Percentiles rank a stretch among this genome's conserved stretches.
phyloP scores from a whole-genome alignment of 352 stramenopile genomes.

The Phytophthora boehmeriae region DNA sequence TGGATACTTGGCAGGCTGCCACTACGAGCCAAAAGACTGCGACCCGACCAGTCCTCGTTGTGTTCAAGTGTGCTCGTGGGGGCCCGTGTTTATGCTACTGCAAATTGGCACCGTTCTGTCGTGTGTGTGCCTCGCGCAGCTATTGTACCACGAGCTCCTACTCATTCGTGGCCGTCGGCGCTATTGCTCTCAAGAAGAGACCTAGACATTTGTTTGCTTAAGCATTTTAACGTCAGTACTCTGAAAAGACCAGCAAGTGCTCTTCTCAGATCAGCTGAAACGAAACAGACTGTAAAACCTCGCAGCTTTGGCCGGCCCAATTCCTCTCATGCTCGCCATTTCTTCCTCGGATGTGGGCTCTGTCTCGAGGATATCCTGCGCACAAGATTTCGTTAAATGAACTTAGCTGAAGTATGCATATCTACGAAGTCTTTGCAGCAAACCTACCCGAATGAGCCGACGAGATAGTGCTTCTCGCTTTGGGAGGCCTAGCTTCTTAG shows the following conservation, averaged over 20 bases:
- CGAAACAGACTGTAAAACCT: slow-evolving; percentile 60
- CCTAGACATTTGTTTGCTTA: slow-evolving; percentile 12
- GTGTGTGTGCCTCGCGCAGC: slow-evolving; percentile 64
- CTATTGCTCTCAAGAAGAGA: slow-evolving; percentile 26
- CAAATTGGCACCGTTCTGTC: slow-evolving; percentile 67
- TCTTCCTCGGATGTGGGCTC: slow-evolving; percentile 54
- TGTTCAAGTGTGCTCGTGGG: slow-evolving; percentile 77
- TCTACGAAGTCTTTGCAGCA: not conserved
- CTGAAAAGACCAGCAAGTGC: not conserved
- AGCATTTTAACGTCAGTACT: not conserved
- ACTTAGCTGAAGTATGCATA: not conserved
- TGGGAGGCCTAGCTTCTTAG: slow-evolving; percentile 43
- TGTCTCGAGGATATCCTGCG: slow-evolving; percentile 53
- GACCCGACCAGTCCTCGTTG: slow-evolving; percentile 54
- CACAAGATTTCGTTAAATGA: not conserved
- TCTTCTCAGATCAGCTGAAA: slow-evolving; percentile 20
- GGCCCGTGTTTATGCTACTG: slow-evolving; percentile 71
- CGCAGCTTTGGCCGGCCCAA: slow-evolving; percentile 52
- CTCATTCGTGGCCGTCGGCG: slow-evolving; percentile 45
- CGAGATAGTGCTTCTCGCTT: slow-evolving; percentile 68
- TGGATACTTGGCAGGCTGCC: slow-evolving; percentile 77
- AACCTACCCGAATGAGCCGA: slow-evolving; percentile 46
- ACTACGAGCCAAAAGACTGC: slow-evolving; percentile 65
- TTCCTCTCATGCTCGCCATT: slow-evolving; percentile 66
- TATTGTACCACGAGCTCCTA: slow-evolving; percentile 74